phyloP scores from a whole-genome alignment of 2,329 filamentous ascomycete species.

The Triangularia verruculosa region DNA sequence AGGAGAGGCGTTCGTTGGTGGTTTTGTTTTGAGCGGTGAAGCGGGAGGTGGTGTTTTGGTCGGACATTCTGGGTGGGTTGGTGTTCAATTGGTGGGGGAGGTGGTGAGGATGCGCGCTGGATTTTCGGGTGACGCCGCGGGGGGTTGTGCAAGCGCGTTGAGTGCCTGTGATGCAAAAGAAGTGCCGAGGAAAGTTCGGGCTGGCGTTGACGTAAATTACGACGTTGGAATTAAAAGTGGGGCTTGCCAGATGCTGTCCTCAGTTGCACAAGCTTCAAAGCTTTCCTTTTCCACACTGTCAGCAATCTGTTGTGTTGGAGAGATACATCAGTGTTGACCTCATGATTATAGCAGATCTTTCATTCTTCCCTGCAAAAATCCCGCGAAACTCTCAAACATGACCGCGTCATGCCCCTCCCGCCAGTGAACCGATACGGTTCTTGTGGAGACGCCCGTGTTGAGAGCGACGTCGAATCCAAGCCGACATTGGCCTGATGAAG shows the following conservation, averaged over 20 bases:
- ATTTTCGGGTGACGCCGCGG: background rate
- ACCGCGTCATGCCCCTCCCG: slow-evolving; percentile 69
- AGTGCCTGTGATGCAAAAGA: background rate
- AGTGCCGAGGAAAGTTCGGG: background rate
- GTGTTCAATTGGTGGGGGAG: background rate
- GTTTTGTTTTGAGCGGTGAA: slow-evolving; percentile 76
- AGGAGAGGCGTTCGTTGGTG: slow-evolving; percentile 78
- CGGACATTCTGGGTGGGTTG: slow-evolving; percentile 37
- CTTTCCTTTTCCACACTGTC: background rate
- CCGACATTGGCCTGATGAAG: slow-evolving; percentile 37
- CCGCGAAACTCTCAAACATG: slow-evolving; percentile 84
- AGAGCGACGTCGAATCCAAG: slow-evolving; percentile 61
- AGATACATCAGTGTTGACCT: background rate
- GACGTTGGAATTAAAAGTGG: background rate
- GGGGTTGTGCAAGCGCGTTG: background rate
- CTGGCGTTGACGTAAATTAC: background rate
- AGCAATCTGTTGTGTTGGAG: background rate
- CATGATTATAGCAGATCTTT: slow-evolving; percentile 19
- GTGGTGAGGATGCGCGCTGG: background rate
- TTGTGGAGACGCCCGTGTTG: slow-evolving; percentile 37
- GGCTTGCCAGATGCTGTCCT: background rate
- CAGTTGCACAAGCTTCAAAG: background rate
- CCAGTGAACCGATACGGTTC: slow-evolving; percentile 63
- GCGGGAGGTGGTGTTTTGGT: slow-evolving; percentile 43
- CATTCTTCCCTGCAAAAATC: slow-evolving; percentile 64